phyloP scores from a whole-genome alignment of 805 yeast species.

The Candida xyloterini region DNA sequence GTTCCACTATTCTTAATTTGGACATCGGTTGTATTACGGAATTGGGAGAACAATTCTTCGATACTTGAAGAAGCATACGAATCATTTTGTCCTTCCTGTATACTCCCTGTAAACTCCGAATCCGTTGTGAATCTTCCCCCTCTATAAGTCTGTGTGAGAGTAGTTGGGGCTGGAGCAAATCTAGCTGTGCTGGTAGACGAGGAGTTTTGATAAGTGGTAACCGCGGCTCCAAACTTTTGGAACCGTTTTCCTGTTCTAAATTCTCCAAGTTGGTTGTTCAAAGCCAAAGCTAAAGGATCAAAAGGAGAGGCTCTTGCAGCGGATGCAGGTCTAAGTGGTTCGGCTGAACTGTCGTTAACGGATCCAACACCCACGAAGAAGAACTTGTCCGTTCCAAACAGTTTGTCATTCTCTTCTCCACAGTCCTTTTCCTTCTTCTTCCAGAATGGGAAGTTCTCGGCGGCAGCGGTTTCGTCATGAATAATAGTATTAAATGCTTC shows the following conservation, averaged over 20 bases:
- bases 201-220: background rate
- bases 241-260: background rate
- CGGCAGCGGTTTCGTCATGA: slow-evolving; percentile 5
- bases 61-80: background rate
- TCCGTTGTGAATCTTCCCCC: slow-evolving; percentile 1
- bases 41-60: slow-evolving; percentile 18
- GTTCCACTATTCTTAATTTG: slow-evolving; percentile 13
- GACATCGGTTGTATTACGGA: slow-evolving; percentile 12
- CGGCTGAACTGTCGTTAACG: slow-evolving; percentile 8
- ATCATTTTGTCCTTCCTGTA: too few species aligned
- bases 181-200: background rate
- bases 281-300: slow-evolving; percentile 3
- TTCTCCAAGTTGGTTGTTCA: background rate
- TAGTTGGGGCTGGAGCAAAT: background rate
- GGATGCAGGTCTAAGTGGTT: background rate
- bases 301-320: slow-evolving; percentile 1
- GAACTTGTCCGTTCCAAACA: slow-evolving; percentile 27
- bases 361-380: slow-evolving; percentile 30
- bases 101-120: background rate
- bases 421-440: slow-evolving; percentile 15
- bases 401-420: slow-evolving; percentile 14
- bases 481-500: slow-evolving; percentile 1
- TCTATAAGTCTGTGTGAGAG: slow-evolving; percentile 1
- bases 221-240: background rate
- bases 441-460: slow-evolving; percentile 14